Evolutionary conservation across 164 flowering plant species (phyloP).

Genomic region (Macadamia tetraphylla): DNA sequence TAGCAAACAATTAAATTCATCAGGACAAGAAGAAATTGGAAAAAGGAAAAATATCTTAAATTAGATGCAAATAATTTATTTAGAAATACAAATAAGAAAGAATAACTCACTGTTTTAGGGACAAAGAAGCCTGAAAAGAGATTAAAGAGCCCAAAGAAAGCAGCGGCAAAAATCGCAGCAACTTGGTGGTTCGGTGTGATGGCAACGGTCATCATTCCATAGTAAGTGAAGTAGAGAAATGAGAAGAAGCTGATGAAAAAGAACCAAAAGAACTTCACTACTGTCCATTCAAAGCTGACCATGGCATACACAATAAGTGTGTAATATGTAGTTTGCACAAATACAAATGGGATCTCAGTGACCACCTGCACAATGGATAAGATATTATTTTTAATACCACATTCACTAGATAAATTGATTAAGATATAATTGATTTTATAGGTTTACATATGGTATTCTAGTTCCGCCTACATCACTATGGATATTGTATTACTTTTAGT

Average conservation of each 20-base stretch:
- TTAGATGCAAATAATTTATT: background rate
- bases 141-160: conserved; percentile 70
- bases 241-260: conserved; percentile 39
- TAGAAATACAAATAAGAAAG: background rate
- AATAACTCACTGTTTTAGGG: conserved; percentile 60
- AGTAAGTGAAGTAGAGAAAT: conserved; percentile 47
- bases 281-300: conserved; percentile 44
- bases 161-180: conserved; percentile 55
- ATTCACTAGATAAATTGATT: too few relatives aligned
- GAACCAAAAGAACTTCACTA: conserved; percentile 42
- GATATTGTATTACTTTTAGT: background rate
- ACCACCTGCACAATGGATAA: conserved; percentile 22
- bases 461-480: background rate
- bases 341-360: conserved; percentile 34
- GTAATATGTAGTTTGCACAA: conserved; percentile 32
- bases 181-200: conserved; percentile 47
- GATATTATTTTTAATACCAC: too few relatives aligned
- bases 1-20: background rate
- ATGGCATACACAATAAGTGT: conserved; percentile 39
- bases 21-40: background rate
- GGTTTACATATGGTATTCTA: too few relatives aligned
- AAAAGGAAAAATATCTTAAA: too few relatives aligned
- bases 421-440: too few relatives aligned
- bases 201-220: conserved; percentile 53
- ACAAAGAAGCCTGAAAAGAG: conserved; percentile 89